These are phyloP conservation scores for Entonaema liquescens DNA, from an alignment of 495 filamentous ascomycete species.

Conservation along the genomic window DNA sequence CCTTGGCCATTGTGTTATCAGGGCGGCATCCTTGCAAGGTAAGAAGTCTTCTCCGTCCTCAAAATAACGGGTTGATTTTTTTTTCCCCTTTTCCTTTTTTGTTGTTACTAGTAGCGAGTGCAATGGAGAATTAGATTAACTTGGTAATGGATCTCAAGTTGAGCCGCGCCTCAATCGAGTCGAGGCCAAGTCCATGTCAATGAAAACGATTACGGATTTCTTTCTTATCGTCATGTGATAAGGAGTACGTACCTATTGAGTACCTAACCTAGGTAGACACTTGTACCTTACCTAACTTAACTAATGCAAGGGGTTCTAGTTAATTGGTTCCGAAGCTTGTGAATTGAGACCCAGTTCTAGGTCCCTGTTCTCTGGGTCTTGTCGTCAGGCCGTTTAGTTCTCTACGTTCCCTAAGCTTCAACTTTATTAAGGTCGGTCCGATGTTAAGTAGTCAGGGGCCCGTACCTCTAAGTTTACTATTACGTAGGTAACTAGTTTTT, in stretches of 20 bases:
- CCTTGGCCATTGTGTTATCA: constrained; percentile 56
- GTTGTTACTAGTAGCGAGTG: neutral
- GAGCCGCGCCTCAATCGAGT: constrained; percentile 28
- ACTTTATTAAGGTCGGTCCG: constrained; percentile 39
- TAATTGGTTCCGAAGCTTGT: constrained; percentile 26
- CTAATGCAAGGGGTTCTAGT: constrained; percentile 23
- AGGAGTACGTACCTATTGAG: constrained; percentile 14
- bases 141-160: constrained; percentile 21
- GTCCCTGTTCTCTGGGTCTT: constrained; percentile 31
- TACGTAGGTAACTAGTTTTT: neutral
- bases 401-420: constrained; percentile 22
- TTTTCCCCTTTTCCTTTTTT: neutral
- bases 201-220: constrained; percentile 20
- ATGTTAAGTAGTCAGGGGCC: constrained; percentile 8
- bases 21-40: constrained; percentile 49
- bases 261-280: too few species aligned
- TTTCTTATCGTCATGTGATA: constrained; percentile 39
- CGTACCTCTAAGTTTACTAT: neutral
- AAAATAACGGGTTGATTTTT: constrained; percentile 18
- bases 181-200: neutral
- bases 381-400: neutral
- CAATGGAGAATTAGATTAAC: constrained; percentile 11
- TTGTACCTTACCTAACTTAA: too few species aligned
- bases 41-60: constrained; percentile 21
- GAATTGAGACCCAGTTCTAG: constrained; percentile 14